Base-by-base conservation (phyloP, 1,284 basidiomycete species). In the Ganoderma meredithae region DNA sequence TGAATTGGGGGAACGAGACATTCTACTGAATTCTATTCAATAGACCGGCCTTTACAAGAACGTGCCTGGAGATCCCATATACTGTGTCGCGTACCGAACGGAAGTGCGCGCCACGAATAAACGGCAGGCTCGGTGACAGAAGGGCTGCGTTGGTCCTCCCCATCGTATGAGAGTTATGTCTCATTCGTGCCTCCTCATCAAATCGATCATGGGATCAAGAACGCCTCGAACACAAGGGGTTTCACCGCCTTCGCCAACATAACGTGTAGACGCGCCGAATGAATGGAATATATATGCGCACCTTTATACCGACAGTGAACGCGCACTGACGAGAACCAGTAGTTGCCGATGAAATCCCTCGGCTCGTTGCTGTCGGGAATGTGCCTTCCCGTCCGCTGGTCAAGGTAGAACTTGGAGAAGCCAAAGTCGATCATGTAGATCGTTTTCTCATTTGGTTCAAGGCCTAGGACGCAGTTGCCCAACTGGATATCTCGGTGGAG, bases 371-470 rank as follows among this genome's bases (percentile, higher is more conserved):
- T 88, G 68, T 93, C 88, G 22, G 88, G 85, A 66, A 93, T 90
- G 73, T 93, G 91, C 31, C 85, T 83, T 43, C 79, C 82, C 4
- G 90, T 91, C 49, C 77, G 69, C 22, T 83, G 84, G 78, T 93
- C 90, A 71, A 93, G 87, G 72, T 91, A 93, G 56, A 84, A 84
- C 75, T 93, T 93, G 19, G 91, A 91, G 76, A 93, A 93, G 10
- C 91, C 91, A 77, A 93, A 93, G 78, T 93, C 92, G 73, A 93
- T 93, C 91, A 93, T 91, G 74, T 92, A 93, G 69, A 93, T 83
- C 41, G 79, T 83, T 65, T 83, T 82, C n/a, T 89, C 82, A 69
- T 89, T 80, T 0, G 88, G 85, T 4, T 81, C 77, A 58, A 84
- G 80, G 12, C 91, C 91, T 64, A 93, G 76, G 7, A 86, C 86